Evolutionary conservation across 2,329 filamentous ascomycete genomes (phyloP).

Genomic region (Chaetomiaceae sp.): DNA sequence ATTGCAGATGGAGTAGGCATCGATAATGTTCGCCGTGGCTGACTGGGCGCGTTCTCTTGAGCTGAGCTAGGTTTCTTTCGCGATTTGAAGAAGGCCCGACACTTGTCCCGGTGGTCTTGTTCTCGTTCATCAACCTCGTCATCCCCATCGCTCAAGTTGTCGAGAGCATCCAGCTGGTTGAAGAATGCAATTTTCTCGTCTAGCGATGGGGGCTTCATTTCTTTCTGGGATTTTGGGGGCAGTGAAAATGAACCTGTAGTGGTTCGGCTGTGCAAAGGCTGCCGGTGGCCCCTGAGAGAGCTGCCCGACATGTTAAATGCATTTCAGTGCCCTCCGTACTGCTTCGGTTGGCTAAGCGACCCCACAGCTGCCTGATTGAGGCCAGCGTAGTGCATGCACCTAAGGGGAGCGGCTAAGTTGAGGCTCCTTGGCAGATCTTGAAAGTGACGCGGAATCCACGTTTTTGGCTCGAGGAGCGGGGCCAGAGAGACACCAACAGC

Average conservation of each 20-base stretch:
- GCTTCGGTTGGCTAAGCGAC: not conserved
- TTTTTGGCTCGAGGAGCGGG: not conserved
- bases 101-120: conserved; percentile 33
- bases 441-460: not conserved
- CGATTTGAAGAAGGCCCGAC: conserved; percentile 26
- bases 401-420: not conserved
- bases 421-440: conserved; percentile 1
- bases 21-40: conserved; percentile 15
- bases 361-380: conserved; percentile 7
- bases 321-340: not conserved
- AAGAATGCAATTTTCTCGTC: conserved; percentile 46
- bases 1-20: conserved; percentile 14
- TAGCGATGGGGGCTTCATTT: conserved; percentile 16
- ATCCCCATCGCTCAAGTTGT: conserved; percentile 27
- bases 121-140: conserved; percentile 34
- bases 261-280: not conserved
- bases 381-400: not conserved
- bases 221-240: not conserved
- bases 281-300: not conserved
- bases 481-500: not conserved
- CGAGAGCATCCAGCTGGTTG: conserved; percentile 35
- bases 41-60: not conserved
- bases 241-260: not conserved
- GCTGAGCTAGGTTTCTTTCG: not conserved
- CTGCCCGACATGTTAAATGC: not conserved